Percentiles rank a stretch among this genome's conserved stretches.
phyloP scores from a whole-genome alignment of 441 rosid species.

The Brassica balearica region DNA sequence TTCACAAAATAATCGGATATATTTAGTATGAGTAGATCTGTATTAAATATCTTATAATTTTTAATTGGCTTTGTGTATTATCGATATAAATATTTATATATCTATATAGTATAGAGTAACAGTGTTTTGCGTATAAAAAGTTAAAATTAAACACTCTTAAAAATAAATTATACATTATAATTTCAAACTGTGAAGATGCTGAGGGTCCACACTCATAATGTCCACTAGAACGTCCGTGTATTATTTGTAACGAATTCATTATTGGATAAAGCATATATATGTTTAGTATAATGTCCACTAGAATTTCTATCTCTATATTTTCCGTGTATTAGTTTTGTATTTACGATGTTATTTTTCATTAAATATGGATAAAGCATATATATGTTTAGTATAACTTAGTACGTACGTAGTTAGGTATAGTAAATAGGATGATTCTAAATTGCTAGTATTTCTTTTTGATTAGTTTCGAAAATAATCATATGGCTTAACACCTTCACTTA shows the following conservation, averaged over 20 bases:
- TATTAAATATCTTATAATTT: too few relatives aligned
- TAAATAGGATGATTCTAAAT: background rate
- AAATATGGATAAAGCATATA: background rate
- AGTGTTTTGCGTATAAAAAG: too few relatives aligned
- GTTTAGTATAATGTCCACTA: too few relatives aligned
- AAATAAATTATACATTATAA: too few relatives aligned
- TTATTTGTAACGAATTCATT: background rate
- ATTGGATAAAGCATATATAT: background rate
- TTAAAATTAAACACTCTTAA: too few relatives aligned
- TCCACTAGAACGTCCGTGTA: too few relatives aligned
- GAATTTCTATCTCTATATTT: too few relatives aligned
- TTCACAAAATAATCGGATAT: background rate
- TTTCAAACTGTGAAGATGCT: background rate
- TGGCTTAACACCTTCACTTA: background rate
- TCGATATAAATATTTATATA: background rate
- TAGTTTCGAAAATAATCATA: background rate
- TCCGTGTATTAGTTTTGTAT: too few relatives aligned
- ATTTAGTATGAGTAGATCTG: background rate
- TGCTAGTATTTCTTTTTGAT: background rate
- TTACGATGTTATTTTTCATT: too few relatives aligned
- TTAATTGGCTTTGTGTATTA: background rate
- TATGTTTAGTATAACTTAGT: background rate
- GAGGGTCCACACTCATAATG: background rate
- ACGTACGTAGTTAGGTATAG: background rate
- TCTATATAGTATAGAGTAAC: background rate